Conservation (phyloP, 2,329 filamentous ascomycete species). For the Mollisia scopiformis region DNA sequence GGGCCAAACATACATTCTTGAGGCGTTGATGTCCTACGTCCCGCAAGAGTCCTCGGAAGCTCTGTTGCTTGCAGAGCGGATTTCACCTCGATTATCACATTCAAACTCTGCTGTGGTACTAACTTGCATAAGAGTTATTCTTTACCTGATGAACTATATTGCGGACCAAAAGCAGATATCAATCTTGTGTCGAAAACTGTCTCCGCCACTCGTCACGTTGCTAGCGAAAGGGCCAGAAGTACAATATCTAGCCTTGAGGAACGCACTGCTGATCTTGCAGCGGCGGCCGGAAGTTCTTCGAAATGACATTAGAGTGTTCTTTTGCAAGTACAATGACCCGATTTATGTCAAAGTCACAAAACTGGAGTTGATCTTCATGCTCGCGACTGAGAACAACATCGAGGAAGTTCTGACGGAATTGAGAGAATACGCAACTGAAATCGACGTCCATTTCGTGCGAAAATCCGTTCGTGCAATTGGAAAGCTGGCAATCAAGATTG, state of each 20-base stretch:
- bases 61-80: slow-evolving; percentile 85
- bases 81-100: slow-evolving; percentile 93
- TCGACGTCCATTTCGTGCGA: slow-evolving; percentile 97
- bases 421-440: slow-evolving; percentile 95
- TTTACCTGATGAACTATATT: slow-evolving; percentile 99
- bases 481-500: slow-evolving; percentile 98
- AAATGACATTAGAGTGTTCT: slow-evolving; percentile 98
- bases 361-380: slow-evolving; percentile 97
- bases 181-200: slow-evolving; percentile 86
- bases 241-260: slow-evolving; percentile 94
- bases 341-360: slow-evolving; percentile 99
- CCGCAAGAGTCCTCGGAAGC: slow-evolving; percentile 91
- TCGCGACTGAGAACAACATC: slow-evolving; percentile 94
- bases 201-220: slow-evolving; percentile 90
- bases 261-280: slow-evolving; percentile 92
- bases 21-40: slow-evolving; percentile 97
- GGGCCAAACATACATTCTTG: slow-evolving; percentile 98
- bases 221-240: slow-evolving; percentile 96
- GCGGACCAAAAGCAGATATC: slow-evolving; percentile 87
- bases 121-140: slow-evolving; percentile 92
- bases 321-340: slow-evolving; percentile 99
- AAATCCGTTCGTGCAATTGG: slow-evolving; percentile 97
- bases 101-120: slow-evolving; percentile 96
- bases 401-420: slow-evolving; percentile 92
- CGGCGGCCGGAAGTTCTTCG: slow-evolving; percentile 88